These are phyloP conservation scores for Aspergillus aculeatinus DNA, from an alignment of 2,329 filamentous ascomycete species.

Conservation along the genomic window DNA sequence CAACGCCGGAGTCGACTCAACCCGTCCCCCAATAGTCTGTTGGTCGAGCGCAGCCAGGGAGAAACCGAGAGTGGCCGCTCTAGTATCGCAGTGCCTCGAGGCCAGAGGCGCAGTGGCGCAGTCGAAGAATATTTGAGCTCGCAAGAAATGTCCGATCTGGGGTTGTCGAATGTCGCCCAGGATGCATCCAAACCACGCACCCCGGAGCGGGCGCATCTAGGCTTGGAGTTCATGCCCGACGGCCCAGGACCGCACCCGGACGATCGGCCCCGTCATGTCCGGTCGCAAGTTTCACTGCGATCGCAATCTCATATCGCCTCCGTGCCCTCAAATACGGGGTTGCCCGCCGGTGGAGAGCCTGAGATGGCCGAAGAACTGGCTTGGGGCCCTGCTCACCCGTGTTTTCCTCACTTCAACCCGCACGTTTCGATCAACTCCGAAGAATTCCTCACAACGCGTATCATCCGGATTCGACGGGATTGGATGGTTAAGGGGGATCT, in stretches of 20 bases:
- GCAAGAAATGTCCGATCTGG: slow-evolving; percentile 28
- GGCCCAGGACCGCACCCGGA: slow-evolving; percentile 16
- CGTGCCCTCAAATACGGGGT: slow-evolving; percentile 38
- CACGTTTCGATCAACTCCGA: slow-evolving; percentile 78
- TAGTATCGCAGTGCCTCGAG: slow-evolving; percentile 53
- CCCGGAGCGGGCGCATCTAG: slow-evolving; percentile 32
- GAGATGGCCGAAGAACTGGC: slow-evolving; percentile 69
- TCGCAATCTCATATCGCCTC: slow-evolving; percentile 42
- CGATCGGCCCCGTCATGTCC: slow-evolving; percentile 38
- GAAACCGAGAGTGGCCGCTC: slow-evolving; percentile 51
- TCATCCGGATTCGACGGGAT: slow-evolving; percentile 88
- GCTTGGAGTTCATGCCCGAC: slow-evolving; percentile 21
- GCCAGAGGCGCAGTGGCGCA: slow-evolving; percentile 38
- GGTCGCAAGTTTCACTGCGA: slow-evolving; percentile 42
- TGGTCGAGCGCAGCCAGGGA: slow-evolving; percentile 49
- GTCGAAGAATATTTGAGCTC: slow-evolving; percentile 24
- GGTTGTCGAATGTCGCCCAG: slow-evolving; percentile 25
- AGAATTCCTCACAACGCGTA: slow-evolving; percentile 74
- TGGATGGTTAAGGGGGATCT: slow-evolving; percentile 89
- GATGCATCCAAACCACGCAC: slow-evolving; percentile 30
- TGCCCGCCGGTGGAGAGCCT: slow-evolving; percentile 43
- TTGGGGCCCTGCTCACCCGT: slow-evolving; percentile 93
- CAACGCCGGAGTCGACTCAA: slow-evolving; percentile 55
- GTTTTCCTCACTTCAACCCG: slow-evolving; percentile 88
- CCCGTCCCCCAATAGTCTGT: slow-evolving; percentile 46